These are phyloP conservation scores for Pseudogymnoascus sp. DNA, from an alignment of 2,329 filamentous ascomycete species.

Conservation along the genomic window DNA sequence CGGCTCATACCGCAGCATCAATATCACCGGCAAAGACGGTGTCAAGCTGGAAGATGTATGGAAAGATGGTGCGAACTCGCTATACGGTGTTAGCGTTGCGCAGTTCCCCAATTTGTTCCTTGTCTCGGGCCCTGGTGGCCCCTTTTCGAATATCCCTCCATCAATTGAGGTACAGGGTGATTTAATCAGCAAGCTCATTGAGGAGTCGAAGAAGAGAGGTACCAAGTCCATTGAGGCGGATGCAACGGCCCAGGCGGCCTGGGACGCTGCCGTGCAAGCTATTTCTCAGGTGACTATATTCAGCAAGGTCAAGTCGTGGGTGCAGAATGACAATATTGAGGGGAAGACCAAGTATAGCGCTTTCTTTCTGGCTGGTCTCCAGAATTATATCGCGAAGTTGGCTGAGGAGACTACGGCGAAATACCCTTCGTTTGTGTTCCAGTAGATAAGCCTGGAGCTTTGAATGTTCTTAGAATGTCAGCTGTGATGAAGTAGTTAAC, in stretches of 20 bases:
- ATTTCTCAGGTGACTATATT: background rate
- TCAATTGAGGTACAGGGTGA: slow-evolving; percentile 35
- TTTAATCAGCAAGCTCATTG: slow-evolving; percentile 32
- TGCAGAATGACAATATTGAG: slow-evolving; percentile 1
- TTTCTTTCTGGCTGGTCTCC: background rate
- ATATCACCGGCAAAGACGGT: slow-evolving; percentile 26
- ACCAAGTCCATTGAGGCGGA: slow-evolving; percentile 29
- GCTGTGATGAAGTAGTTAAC: too few relatives aligned
- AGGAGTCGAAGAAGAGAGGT: slow-evolving; percentile 26
- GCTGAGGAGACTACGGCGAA: background rate
- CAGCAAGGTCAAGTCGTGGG: background rate
- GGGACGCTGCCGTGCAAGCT: slow-evolving; percentile 14
- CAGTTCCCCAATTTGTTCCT: slow-evolving; percentile 45
- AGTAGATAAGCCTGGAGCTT: background rate
- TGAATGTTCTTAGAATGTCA: too few relatives aligned
- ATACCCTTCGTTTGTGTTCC: background rate
- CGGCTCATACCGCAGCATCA: slow-evolving; percentile 28
- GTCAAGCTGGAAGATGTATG: slow-evolving; percentile 29
- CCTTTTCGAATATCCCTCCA: slow-evolving; percentile 35
- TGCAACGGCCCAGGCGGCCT: slow-evolving; percentile 28
- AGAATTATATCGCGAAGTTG: background rate
- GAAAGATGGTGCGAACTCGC: slow-evolving; percentile 27
- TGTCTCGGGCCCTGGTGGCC: slow-evolving; percentile 35
- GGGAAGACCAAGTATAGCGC: background rate
- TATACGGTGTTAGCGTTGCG: slow-evolving; percentile 35